These are phyloP conservation scores for Tolypocladium tundrense DNA, from an alignment of 2,329 filamentous ascomycete genomes.

Conservation along the genomic window DNA sequence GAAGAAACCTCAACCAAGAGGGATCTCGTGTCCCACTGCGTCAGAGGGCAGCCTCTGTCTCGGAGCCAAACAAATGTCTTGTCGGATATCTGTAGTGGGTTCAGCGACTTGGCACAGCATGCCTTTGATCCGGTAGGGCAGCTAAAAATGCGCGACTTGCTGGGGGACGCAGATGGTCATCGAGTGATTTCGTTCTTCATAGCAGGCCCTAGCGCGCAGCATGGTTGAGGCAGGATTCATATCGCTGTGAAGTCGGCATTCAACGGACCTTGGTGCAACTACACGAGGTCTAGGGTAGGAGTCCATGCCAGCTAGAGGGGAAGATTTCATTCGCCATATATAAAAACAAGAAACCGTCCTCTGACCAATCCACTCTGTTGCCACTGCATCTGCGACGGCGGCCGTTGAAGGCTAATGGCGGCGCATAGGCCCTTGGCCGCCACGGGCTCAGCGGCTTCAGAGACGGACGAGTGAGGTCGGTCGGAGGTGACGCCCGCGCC, in stretches of 20 bases:
- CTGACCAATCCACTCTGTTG: too few relatives aligned
- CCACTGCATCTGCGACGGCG: not conserved
- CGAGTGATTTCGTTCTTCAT: slow-evolving; percentile 20
- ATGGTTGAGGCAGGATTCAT: not conserved
- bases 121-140: slow-evolving; percentile 8
- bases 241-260: too few relatives aligned
- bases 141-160: slow-evolving; percentile 11
- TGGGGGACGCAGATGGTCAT: slow-evolving; percentile 18
- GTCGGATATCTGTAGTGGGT: slow-evolving; percentile 14
- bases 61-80: slow-evolving; percentile 15
- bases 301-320: too few relatives aligned
- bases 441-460: too few relatives aligned
- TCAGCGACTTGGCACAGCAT: slow-evolving; percentile 16
- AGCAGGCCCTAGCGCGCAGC: slow-evolving; percentile 7
- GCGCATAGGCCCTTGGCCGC: not conserved
- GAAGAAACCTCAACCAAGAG: not conserved
- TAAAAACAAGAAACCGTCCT: too few relatives aligned
- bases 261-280: not conserved
- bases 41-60: slow-evolving; percentile 15
- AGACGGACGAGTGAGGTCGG: not conserved
- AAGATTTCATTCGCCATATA: too few relatives aligned
- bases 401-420: not conserved
- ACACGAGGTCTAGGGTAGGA: not conserved
- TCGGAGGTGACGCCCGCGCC: not conserved
- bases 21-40: slow-evolving; percentile 13